A percentile compares a stretch with the other conserved stretches of the same genome.
Conservation (phyloP, 805 yeast genomes). For the Tanozyma kutaoensis region DNA sequence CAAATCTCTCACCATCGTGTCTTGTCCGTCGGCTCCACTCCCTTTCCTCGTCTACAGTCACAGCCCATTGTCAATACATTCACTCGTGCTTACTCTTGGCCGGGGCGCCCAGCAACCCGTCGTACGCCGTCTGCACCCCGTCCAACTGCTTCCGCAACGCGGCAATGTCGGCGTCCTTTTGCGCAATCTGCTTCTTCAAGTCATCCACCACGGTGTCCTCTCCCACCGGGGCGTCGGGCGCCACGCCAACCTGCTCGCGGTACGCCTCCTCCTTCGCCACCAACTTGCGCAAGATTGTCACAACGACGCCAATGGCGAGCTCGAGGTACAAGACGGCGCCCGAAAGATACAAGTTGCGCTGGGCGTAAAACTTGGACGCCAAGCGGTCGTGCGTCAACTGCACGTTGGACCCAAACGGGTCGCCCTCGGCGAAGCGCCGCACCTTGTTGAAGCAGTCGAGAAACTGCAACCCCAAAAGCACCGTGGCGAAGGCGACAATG, state of each 20-base stretch:
- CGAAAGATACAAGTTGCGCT: slow-evolving; percentile 47
- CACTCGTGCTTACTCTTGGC: slow-evolving; percentile 15
- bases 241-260: too few relatives aligned
- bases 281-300: slow-evolving; percentile 38
- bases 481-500: slow-evolving; percentile 24
- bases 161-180: slow-evolving; percentile 30
- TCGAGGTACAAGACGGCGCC: slow-evolving; percentile 49
- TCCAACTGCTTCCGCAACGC: slow-evolving; percentile 37
- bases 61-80: too few relatives aligned
- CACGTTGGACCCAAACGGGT: slow-evolving; percentile 8
- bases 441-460: slow-evolving; percentile 38
- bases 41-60: too few relatives aligned
- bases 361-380: slow-evolving; percentile 50
- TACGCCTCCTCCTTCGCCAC: slow-evolving; percentile 26
- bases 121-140: slow-evolving; percentile 37
- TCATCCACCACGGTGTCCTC: too few relatives aligned
- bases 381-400: slow-evolving; percentile 27
- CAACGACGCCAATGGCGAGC: slow-evolving; percentile 40
- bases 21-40: too few relatives aligned
- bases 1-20: too few relatives aligned
- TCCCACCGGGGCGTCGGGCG: too few relatives aligned
- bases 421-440: slow-evolving; percentile 7
- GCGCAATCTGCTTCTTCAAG: slow-evolving; percentile 20
- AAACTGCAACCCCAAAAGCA: slow-evolving; percentile 36
- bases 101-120: slow-evolving; percentile 15